These are phyloP conservation scores for Aspergillus nomiae DNA, from an alignment of 2,329 filamentous ascomycete genomes.

Conservation along the genomic window DNA sequence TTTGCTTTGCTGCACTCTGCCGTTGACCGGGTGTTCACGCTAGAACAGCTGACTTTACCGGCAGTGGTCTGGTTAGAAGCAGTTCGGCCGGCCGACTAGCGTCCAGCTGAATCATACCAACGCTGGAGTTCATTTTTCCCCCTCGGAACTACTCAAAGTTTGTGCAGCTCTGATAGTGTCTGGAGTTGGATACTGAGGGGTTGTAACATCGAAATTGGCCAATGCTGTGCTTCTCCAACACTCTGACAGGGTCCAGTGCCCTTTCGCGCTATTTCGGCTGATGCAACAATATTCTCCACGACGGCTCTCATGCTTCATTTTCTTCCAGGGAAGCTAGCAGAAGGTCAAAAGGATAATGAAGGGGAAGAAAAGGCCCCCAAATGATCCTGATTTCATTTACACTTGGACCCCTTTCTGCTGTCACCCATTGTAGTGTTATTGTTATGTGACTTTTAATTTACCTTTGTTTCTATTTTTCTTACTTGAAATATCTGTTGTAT, in stretches of 20 bases:
- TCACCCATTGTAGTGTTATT: conserved; percentile 20
- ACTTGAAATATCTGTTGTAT: not conserved
- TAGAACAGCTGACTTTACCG: conserved; percentile 34
- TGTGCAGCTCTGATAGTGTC: conserved; percentile 25
- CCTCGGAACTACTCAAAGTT: conserved; percentile 27
- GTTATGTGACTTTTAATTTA: conserved; percentile 3
- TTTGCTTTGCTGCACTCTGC: conserved; percentile 36
- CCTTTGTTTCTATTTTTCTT: conserved; percentile 5
- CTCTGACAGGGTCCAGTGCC: conserved; percentile 21
- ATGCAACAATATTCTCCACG: conserved; percentile 28
- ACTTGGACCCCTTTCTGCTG: conserved; percentile 30
- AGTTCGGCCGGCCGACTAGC: conserved; percentile 13
- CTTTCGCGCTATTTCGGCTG: conserved; percentile 16
- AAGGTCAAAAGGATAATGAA: conserved; percentile 5
- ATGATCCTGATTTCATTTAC: conserved; percentile 21
- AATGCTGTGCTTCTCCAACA: conserved; percentile 30
- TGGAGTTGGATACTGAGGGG: conserved; percentile 23
- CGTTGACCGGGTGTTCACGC: conserved; percentile 35
- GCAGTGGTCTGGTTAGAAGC: conserved; percentile 25
- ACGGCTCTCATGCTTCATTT: conserved; percentile 17
- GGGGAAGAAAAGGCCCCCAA: conserved; percentile 3
- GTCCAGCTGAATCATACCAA: conserved; percentile 17
- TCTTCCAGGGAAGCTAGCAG: conserved; percentile 3
- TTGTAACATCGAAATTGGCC: conserved; percentile 33
- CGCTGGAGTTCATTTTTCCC: conserved; percentile 20